A percentile compares a stretch with the other conserved stretches of the same genome.
phyloP scores from a whole-genome alignment of 2,329 filamentous ascomycete genomes.

The Thelonectria rubi region DNA sequence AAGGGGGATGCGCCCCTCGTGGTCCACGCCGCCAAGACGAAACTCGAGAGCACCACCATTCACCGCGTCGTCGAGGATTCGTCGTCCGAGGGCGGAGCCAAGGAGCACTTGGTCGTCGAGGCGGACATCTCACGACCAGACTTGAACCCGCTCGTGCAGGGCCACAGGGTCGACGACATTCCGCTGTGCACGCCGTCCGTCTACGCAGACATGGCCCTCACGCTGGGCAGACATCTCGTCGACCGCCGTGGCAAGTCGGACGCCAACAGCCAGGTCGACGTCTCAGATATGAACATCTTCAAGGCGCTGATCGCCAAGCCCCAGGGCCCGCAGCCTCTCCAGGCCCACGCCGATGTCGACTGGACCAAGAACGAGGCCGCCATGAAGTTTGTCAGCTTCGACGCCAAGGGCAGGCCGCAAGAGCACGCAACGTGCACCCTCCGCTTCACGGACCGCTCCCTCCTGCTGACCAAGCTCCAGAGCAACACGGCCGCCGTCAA shows the following conservation, averaged over 20 bases:
- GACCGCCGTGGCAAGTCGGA: neutral
- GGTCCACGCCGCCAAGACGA: constrained; percentile 47
- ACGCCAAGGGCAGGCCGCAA: neutral
- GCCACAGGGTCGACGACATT: constrained; percentile 74
- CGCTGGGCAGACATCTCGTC: constrained; percentile 19
- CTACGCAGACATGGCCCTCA: constrained; percentile 32
- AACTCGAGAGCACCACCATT: constrained; percentile 54
- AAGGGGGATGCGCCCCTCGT: constrained; percentile 58
- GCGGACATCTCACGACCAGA: constrained; percentile 59
- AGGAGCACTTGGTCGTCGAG: neutral
- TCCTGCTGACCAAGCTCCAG: neutral
- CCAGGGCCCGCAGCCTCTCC: neutral
- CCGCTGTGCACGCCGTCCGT: constrained; percentile 53
- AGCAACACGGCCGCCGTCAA: neutral
- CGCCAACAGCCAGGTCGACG: neutral
- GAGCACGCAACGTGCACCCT: neutral
- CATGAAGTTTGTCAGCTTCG: constrained; percentile 4
- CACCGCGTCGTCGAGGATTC: constrained; percentile 27
- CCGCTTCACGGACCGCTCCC: neutral
- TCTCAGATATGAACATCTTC: neutral
- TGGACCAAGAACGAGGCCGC: constrained; percentile 19
- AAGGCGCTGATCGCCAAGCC: neutral
- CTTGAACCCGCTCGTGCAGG: constrained; percentile 66
- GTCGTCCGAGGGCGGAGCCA: neutral
- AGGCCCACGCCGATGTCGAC: neutral